A percentile compares a stretch with the other conserved stretches of the same genome.
Conservation (phyloP, 495 filamentous ascomycete genomes). For the Penicillium turbatum region DNA sequence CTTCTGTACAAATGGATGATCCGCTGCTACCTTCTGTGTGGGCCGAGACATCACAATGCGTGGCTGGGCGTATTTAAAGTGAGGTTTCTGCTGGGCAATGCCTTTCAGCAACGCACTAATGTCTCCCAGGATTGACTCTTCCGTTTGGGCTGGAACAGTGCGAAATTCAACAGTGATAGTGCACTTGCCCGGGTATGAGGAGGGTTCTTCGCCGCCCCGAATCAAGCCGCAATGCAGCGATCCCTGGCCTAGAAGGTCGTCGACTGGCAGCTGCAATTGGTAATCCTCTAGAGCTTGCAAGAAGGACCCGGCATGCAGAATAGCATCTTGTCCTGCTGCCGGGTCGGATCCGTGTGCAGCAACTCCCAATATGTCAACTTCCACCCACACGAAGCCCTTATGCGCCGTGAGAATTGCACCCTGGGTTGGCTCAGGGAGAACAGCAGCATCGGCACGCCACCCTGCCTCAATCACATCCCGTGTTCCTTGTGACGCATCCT, state of each 20-base stretch:
- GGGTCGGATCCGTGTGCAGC: slow-evolving; percentile 46
- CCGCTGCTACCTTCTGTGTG: slow-evolving; percentile 26
- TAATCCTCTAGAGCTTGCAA: slow-evolving; percentile 38
- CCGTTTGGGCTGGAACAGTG: slow-evolving; percentile 37
- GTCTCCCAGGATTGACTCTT: slow-evolving; percentile 28
- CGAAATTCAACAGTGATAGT: slow-evolving; percentile 43
- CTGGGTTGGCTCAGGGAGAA: slow-evolving; percentile 41
- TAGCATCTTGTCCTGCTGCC: slow-evolving; percentile 39
- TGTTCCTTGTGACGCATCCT: slow-evolving; percentile 43
- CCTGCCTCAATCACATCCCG: slow-evolving; percentile 43
- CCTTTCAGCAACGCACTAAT: slow-evolving; percentile 20
- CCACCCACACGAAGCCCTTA: slow-evolving; percentile 48
- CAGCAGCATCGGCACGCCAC: slow-evolving; percentile 44
- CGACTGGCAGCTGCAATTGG: slow-evolving; percentile 25
- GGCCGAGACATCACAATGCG: slow-evolving; percentile 33
- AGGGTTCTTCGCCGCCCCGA: slow-evolving; percentile 44
- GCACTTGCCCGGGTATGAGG: slow-evolving; percentile 43
- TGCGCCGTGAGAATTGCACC: slow-evolving; percentile 35
- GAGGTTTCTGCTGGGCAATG: slow-evolving; percentile 17
- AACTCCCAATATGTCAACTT: slow-evolving; percentile 41
- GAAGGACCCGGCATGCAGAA: slow-evolving; percentile 41
- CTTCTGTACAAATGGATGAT: slow-evolving; percentile 34
- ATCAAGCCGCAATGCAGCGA: slow-evolving; percentile 45
- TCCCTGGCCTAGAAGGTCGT: slow-evolving; percentile 31
- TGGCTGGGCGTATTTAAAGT: slow-evolving; percentile 28